Evolutionary conservation across 768 basidiomycete species (phyloP), one percentile per base, ranked within the genome.

Genomic region (Tubosaeta sp.): DNA sequence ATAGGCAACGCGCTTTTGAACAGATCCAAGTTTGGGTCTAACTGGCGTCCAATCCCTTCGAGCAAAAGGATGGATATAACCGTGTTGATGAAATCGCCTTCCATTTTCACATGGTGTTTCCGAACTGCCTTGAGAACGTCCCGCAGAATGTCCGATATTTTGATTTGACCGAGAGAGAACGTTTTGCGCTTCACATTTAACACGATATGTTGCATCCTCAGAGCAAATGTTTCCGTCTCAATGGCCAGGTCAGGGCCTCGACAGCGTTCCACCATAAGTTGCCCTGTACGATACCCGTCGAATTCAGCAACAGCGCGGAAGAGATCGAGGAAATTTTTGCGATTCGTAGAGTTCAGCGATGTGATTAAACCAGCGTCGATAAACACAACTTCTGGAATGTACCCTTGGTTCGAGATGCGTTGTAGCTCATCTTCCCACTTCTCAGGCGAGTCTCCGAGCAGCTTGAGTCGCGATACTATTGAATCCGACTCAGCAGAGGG

Each of bases 1-100:
- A 98, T 97, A 14, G 97, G 97, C 62, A 98, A 66, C 19, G 95
- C 89, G 72, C 89, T 92, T 65, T 94, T 93, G 78, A 99, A 97
- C 53, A 99, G 68, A 72, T 99, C 97, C 70, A 98, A 72, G 12
- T 78, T 77, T 2, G 97, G 95, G 70, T 99, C 94, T 57, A 99
- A 68, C 72, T 88, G 93, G 53, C 95, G 74, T 19, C 97, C 97
- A 59, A 99, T 97, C 1, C 97, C 97, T 71, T 99, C 97, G 49
- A 99, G 74, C 37, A 99, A 69, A 49, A 99, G 71, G 51, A 97
- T 92, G 10, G 90, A 91, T 53, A 99, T 88, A 54, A 99, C 93
- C 0, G 97, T 98, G 70, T 99, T 99, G 65, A 98, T 85, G 65
- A 99, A 99, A 68, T 98, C 97, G 13, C 87, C 93, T 72, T 99